Conservation (phyloP, 1,284 basidiomycete species). For the Trametes hirsuta region DNA sequence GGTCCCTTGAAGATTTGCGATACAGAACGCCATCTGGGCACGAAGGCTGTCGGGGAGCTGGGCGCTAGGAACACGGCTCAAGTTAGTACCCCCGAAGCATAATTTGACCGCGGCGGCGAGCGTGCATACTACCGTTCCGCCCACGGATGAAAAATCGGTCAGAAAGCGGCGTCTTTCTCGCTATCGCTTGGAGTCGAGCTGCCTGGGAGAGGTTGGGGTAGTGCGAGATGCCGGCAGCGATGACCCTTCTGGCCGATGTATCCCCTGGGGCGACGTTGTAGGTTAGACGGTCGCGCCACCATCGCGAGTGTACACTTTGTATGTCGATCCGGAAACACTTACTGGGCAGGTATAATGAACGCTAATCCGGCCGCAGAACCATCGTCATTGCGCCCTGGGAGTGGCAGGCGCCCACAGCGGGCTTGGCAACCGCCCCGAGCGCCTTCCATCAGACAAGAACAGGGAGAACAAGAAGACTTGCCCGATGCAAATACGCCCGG, state of each 20-base stretch:
- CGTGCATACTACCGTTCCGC: neutral
- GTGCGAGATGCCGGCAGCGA: neutral
- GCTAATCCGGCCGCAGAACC: neutral
- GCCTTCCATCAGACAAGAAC: constrained; percentile 7
- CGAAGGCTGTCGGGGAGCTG: constrained; percentile 3
- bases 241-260: constrained; percentile 1
- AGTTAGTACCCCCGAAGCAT: neutral
- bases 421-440: constrained; percentile 7
- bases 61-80: neutral
- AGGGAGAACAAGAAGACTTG: neutral
- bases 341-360: neutral
- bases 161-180: constrained; percentile 1
- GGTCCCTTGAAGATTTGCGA: constrained; percentile 4
- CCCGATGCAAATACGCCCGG: constrained; percentile 2
- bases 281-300: neutral
- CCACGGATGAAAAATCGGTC: neutral
- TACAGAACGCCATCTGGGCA: neutral
- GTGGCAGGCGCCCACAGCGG: neutral
- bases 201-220: neutral
- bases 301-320: neutral
- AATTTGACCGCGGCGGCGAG: neutral
- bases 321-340: neutral
- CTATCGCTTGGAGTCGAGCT: neutral
- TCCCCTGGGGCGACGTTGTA: neutral
- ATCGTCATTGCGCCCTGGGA: neutral